Conservation (phyloP, 441 rosid genomes). For the Arabidopsis hybrid region DNA sequence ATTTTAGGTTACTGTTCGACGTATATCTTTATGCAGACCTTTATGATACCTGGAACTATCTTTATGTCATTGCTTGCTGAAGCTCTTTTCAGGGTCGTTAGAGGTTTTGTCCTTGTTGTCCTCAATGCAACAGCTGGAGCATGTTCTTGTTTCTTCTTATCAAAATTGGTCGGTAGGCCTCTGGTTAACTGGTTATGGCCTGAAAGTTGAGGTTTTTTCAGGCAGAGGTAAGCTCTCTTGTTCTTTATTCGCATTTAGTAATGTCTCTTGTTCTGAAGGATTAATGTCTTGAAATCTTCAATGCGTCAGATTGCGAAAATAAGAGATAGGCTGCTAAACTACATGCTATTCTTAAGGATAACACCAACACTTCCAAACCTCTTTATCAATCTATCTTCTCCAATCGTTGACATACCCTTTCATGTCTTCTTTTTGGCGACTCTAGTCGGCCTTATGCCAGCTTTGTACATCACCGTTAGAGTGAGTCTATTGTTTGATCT, state of each 20-base stretch:
- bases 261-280: not conserved
- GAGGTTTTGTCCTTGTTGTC: slow-evolving; percentile 88
- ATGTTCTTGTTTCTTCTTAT: slow-evolving; percentile 89
- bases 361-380: slow-evolving; percentile 97
- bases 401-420: slow-evolving; percentile 95
- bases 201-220: slow-evolving; percentile 85
- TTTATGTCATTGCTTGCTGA: slow-evolving; percentile 98
- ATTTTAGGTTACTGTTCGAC: slow-evolving; percentile 94
- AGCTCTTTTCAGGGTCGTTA: slow-evolving; percentile 91
- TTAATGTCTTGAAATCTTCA: slow-evolving; percentile 17
- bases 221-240: slow-evolving; percentile 68
- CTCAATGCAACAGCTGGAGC: slow-evolving; percentile 97
- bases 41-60: slow-evolving; percentile 99
- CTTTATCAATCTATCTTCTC: slow-evolving; percentile 96
- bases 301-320: slow-evolving; percentile 76
- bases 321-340: slow-evolving; percentile 88
- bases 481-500: slow-evolving; percentile 50
- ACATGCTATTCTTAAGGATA: slow-evolving; percentile 93
- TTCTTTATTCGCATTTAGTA: not conserved
- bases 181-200: slow-evolving; percentile 95
- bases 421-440: slow-evolving; percentile 94
- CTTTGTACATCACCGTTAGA: slow-evolving; percentile 91
- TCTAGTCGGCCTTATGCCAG: slow-evolving; percentile 88
- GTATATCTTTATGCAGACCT: slow-evolving; percentile 98
- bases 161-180: slow-evolving; percentile 94